A percentile compares a stretch with the other conserved stretches of the same genome.
phyloP scores from a whole-genome alignment of 2,329 filamentous ascomycete species.

The Penicillium sp. region DNA sequence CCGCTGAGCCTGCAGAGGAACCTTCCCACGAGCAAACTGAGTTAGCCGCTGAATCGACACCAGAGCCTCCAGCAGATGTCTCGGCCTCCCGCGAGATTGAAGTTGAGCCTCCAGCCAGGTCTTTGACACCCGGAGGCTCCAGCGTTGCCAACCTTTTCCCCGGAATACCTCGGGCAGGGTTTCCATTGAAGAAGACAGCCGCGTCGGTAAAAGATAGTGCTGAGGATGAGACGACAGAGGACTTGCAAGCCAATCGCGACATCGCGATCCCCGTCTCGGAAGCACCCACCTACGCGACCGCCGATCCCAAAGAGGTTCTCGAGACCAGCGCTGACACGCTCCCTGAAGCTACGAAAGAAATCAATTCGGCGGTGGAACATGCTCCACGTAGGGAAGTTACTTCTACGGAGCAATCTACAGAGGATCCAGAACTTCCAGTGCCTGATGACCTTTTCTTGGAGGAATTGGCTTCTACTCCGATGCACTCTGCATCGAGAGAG shows the following conservation, averaged over 20 bases:
- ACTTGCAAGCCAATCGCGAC: slow-evolving; percentile 41
- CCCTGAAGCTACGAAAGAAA: slow-evolving; percentile 1
- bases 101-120: slow-evolving; percentile 16
- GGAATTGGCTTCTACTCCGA: slow-evolving; percentile 15
- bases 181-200: slow-evolving; percentile 25
- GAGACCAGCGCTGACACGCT: slow-evolving; percentile 28
- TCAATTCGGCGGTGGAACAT: slow-evolving; percentile 7
- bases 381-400: not conserved
- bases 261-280: slow-evolving; percentile 48
- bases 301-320: slow-evolving; percentile 43
- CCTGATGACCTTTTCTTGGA: slow-evolving; percentile 28
- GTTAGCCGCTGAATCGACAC: slow-evolving; percentile 1
- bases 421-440: slow-evolving; percentile 11
- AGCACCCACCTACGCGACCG: slow-evolving; percentile 38
- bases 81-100: slow-evolving; percentile 21
- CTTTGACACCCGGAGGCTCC: slow-evolving; percentile 24
- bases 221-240: slow-evolving; percentile 39
- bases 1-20: slow-evolving; percentile 6
- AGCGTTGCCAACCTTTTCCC: slow-evolving; percentile 38
- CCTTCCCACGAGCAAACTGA: slow-evolving; percentile 11
- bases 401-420: slow-evolving; percentile 6
- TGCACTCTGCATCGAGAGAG: slow-evolving; percentile 35
- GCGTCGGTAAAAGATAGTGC: slow-evolving; percentile 39
- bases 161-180: slow-evolving; percentile 34
- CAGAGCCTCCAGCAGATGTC: slow-evolving; percentile 6